Base-by-base conservation (phyloP, 2,329 filamentous ascomycete species). In the Paracorniculantispora psalliotae region DNA sequence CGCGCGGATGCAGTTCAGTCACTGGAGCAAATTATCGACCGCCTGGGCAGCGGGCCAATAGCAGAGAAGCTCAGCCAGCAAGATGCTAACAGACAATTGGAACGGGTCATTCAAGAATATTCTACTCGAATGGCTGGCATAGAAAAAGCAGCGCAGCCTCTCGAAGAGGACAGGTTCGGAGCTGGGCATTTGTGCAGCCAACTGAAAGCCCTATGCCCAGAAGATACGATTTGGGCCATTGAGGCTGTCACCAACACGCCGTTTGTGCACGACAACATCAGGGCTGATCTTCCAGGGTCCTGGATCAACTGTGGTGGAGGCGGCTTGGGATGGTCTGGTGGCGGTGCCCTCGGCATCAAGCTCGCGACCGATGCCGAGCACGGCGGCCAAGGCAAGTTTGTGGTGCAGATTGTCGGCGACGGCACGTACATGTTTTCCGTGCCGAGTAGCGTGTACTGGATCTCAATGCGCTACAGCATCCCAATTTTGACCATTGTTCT, bases 261-360 rank as follows among this genome's bases (percentile, higher is more conserved):
- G 0, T 81, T 85, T 28, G 85, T 92, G 1, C 80, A 84, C 26
- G 88, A 94, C 64, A 89, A 92, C 63, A 74, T 94, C 8, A 85
- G 86, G 65, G 81, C 85, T 2, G 85, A 80, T 0, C 67, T 84
- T 0, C 89, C 90, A 0, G 88, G 89, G 0, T 85, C 84, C 0
- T 92, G 87, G 87, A 84, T 93, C 67, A 92, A 92, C 70, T 92
- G 89, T 68, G 90, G 90, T 1, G 90, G 88, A 1, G 90, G 89
- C 15, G 90, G 90, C 2, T 83, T 93, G 0, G 90, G 90, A 2
- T 93, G 90, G 90, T 89, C 85, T 12, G 90, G 89, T 15, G 90
- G 90, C 15, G 90, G 77, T 55, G 87, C 88, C 0, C 71, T 93
- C 3, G 90, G 90, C 2, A 86, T 92, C 67, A 92, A 92, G 69